Conservation (phyloP, 257 asterid species). For the Nicotiana attenuata region DNA sequence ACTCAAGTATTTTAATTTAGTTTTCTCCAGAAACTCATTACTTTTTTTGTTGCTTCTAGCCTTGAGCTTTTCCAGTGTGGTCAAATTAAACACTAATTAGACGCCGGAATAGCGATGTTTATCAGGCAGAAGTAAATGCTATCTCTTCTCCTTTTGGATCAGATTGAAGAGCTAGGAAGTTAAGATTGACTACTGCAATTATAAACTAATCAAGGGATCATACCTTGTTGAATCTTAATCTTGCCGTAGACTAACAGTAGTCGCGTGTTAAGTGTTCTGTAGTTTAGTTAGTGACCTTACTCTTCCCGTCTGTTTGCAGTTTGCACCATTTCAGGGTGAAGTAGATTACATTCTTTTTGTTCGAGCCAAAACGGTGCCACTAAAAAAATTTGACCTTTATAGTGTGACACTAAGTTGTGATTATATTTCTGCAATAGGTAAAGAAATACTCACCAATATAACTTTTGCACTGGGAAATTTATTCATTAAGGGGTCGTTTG, state of each 20-base stretch:
- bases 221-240: neutral
- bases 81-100: too few relatives aligned
- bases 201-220: neutral
- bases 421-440: neutral
- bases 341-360: neutral
- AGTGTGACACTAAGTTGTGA: neutral
- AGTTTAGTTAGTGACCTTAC: neutral
- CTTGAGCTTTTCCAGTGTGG: neutral
- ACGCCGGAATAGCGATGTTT: neutral
- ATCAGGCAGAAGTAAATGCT: neutral
- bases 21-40: too few relatives aligned
- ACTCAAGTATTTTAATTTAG: neutral
- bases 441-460: neutral
- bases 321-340: neutral
- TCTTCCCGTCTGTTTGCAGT: neutral
- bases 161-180: too few relatives aligned
- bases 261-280: neutral
- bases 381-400: neutral
- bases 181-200: neutral
- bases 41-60: neutral
- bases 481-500: too few relatives aligned
- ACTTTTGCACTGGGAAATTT: neutral
- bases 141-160: neutral
- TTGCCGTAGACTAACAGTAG: neutral
- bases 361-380: neutral